phyloP scores from a whole-genome alignment of 2,329 filamentous ascomycete species.

The Stachybotrys elegans region DNA sequence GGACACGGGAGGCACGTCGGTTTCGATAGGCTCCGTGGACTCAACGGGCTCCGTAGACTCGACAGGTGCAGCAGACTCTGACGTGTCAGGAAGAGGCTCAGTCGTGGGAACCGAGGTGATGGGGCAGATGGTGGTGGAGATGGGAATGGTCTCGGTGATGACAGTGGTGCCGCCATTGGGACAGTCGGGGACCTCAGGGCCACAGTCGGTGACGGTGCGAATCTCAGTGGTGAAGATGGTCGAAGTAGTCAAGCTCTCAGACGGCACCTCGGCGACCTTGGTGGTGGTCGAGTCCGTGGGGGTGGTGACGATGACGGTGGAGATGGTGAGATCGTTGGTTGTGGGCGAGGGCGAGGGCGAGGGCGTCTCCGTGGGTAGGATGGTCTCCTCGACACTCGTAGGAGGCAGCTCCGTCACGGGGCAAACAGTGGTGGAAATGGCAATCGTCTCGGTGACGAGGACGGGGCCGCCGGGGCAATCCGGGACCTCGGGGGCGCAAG shows the following conservation, averaged over 20 bases:
- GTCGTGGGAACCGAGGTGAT: no score
- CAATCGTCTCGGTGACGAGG: constrained; percentile 48
- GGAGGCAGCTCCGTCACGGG: constrained; percentile 56
- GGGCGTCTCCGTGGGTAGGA: no score
- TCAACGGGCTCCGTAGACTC: no score
- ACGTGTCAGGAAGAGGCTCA: no score
- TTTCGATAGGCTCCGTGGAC: no score
- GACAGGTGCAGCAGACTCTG: no score
- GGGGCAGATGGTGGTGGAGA: constrained; percentile 20
- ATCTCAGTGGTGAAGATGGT: constrained; percentile 16
- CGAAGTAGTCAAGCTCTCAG: constrained; percentile 13
- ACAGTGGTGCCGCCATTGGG: constrained; percentile 4
- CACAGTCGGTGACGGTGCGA: constrained; percentile 14
- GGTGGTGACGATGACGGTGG: constrained; percentile 18
- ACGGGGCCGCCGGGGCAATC: constrained; percentile 47
- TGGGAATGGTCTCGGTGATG: constrained; percentile 10
- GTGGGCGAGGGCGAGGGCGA: no score
- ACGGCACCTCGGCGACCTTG: no score
- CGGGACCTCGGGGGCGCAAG: constrained; percentile 38
- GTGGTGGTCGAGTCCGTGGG: no score
- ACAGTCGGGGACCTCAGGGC: constrained; percentile 14
- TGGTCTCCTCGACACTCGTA: no score
- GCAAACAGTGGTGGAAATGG: constrained; percentile 57
- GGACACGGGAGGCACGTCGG: no score
- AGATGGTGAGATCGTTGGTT: constrained; percentile 10